A percentile compares a stretch with the other conserved stretches of the same genome.
phyloP scores from a whole-genome alignment of 2,329 filamentous ascomycete species.

The Aspergillus fumigatiaffinis region DNA sequence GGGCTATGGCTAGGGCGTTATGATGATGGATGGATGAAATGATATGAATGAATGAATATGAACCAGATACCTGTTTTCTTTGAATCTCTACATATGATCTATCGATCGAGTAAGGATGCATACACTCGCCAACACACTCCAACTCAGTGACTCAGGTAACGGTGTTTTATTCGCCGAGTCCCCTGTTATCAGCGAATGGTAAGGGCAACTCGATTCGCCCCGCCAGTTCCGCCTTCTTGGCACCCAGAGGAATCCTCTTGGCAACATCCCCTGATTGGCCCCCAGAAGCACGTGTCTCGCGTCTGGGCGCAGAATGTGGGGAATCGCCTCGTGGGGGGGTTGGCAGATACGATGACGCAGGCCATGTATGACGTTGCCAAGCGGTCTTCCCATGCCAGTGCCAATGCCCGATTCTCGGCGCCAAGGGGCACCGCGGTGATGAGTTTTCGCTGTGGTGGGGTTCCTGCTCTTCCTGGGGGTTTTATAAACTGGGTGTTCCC shows the following conservation, averaged over 20 bases:
- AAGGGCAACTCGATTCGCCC: too few relatives aligned
- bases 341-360: background rate
- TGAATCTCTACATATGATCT: too few relatives aligned
- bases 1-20: too few relatives aligned
- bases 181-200: too few relatives aligned
- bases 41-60: too few relatives aligned
- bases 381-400: too few relatives aligned
- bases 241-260: background rate
- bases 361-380: background rate
- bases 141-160: too few relatives aligned
- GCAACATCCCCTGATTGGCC: background rate
- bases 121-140: too few relatives aligned
- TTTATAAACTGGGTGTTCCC: background rate
- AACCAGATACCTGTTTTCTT: too few relatives aligned
- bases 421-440: background rate
- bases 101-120: too few relatives aligned
- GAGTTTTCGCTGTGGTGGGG: background rate
- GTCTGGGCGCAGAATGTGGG: background rate
- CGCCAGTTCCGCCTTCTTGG: background rate
- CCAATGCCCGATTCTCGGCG: background rate
- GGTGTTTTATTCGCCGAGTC: too few relatives aligned
- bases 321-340: background rate
- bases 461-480: background rate
- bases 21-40: too few relatives aligned
- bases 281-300: background rate